Conservation (phyloP, 2,329 filamentous ascomycete genomes). For the Apiospora rasikravindrae region DNA sequence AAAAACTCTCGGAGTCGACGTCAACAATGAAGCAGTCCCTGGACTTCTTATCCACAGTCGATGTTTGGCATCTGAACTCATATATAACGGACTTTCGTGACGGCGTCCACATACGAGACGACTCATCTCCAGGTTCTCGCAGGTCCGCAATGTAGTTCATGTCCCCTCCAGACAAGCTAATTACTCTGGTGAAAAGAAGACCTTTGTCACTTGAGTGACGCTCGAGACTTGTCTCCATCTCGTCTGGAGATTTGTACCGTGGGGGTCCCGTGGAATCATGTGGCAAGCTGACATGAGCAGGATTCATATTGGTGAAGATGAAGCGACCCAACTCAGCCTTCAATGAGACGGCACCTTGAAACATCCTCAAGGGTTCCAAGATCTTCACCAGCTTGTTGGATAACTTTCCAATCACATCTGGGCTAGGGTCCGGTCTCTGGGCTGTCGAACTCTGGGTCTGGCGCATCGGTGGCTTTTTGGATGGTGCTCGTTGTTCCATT, state of each 20-base stretch:
- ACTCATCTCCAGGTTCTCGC: neutral
- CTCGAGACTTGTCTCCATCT: constrained; percentile 19
- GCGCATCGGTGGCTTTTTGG: neutral
- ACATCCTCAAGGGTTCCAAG: constrained; percentile 22
- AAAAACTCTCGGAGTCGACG: constrained; percentile 32
- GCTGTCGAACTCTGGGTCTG: neutral
- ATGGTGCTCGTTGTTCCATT: constrained; percentile 11
- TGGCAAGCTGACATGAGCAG: constrained; percentile 20
- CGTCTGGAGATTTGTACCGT: neutral
- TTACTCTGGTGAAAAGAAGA: constrained; percentile 19
- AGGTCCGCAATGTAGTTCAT: constrained; percentile 21
- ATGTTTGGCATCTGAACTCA: constrained; percentile 23
- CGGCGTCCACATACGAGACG: constrained; percentile 6
- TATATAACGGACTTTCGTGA: constrained; percentile 17
- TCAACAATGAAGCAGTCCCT: constrained; percentile 32
- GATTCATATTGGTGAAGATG: constrained; percentile 14
- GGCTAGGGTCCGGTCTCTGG: neutral
- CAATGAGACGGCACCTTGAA: constrained; percentile 19
- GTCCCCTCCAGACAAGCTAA: constrained; percentile 21
- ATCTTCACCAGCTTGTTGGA: constrained; percentile 16
- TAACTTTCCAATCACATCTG: constrained; percentile 19
- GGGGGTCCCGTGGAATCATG: neutral
- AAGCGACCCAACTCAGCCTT: constrained; percentile 24
- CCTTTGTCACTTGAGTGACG: neutral
- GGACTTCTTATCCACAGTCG: neutral